These are phyloP conservation scores for Candida odintsovae DNA, from an alignment of 805 yeast genomes.

Conservation along the genomic window DNA sequence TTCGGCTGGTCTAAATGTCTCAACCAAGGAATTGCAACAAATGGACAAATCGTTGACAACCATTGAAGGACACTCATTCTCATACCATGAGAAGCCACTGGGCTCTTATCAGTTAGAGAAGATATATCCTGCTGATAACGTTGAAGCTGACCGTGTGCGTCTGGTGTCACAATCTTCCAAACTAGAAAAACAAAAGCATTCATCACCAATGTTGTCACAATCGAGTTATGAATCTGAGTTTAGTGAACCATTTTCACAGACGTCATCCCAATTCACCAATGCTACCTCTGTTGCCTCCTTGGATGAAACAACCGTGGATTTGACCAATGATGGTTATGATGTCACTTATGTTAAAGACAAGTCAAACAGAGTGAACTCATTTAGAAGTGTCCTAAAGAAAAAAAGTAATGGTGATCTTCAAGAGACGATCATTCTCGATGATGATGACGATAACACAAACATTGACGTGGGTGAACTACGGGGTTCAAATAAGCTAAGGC, in stretches of 20 bases:
- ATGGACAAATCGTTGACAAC: constrained; percentile 14
- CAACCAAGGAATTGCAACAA: constrained; percentile 1
- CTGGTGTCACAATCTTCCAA: constrained; percentile 1
- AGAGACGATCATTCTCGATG: constrained; percentile 21
- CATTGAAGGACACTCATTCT: background rate
- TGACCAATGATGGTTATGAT: constrained; percentile 9
- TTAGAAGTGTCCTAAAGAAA: constrained; percentile 13
- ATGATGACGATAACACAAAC: constrained; percentile 10
- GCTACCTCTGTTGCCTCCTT: constrained; percentile 5
- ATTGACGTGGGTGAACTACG: background rate
- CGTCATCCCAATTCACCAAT: constrained; percentile 9
- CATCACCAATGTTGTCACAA: constrained; percentile 19
- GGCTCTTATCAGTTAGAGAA: constrained; percentile 15
- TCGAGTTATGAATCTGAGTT: constrained; percentile 21
- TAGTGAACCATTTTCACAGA: constrained; percentile 19
- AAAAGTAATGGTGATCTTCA: constrained; percentile 15
- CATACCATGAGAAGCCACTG: constrained; percentile 5
- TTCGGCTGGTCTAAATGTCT: constrained; percentile 9
- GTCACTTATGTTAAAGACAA: background rate
- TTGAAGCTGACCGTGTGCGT: constrained; percentile 18
- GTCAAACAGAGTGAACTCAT: background rate
- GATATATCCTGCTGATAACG: constrained; percentile 10
- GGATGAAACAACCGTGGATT: constrained; percentile 5
- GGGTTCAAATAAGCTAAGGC: constrained; percentile 2
- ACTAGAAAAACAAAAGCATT: background rate